Percentiles rank a stretch among this genome's conserved stretches.
Evolutionary conservation across 2,329 filamentous ascomycete species (phyloP).

Genomic region (Allantophomopsis cytisporea): DNA sequence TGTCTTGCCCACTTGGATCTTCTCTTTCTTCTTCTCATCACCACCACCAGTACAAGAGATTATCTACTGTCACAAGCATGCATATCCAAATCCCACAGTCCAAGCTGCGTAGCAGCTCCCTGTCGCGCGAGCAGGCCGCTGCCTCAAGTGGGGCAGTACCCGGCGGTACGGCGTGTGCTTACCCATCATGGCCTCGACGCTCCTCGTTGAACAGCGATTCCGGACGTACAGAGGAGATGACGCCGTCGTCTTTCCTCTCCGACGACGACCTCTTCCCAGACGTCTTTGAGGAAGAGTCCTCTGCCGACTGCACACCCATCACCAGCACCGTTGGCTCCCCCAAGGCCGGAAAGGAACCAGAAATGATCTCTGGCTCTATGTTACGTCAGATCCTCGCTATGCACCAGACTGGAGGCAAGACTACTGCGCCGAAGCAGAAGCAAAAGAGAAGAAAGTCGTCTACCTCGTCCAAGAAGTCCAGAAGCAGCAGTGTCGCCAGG

Average conservation of each 20-base stretch:
- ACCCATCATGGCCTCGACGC: slow-evolving; percentile 43
- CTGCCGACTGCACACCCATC: slow-evolving; percentile 22
- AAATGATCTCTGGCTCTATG: slow-evolving; percentile 3
- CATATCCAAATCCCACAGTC: too few relatives aligned
- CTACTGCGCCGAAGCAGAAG: slow-evolving; percentile 14
- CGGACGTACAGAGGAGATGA: slow-evolving; percentile 9
- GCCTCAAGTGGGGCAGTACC: slow-evolving; percentile 3
- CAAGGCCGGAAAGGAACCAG: slow-evolving; percentile 6
- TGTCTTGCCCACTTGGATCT: too few relatives aligned
- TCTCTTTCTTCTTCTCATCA: too few relatives aligned
- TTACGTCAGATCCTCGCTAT: background rate
- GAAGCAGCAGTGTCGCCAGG: slow-evolving; percentile 19
- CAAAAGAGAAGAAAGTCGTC: slow-evolving; percentile 11
- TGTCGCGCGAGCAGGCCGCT: too few relatives aligned
- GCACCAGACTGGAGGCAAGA: slow-evolving; percentile 7
- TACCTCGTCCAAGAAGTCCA: slow-evolving; percentile 10
- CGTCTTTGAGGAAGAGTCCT: slow-evolving; percentile 32
- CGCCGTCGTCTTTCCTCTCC: slow-evolving; percentile 25
- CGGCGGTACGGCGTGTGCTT: slow-evolving; percentile 28
- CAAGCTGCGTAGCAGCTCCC: too few relatives aligned
- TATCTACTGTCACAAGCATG: too few relatives aligned
- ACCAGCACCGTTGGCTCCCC: slow-evolving; percentile 5
- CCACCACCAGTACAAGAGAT: too few relatives aligned
- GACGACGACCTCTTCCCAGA: slow-evolving; percentile 47
- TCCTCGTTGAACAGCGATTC: slow-evolving; percentile 26